Evolutionary conservation across 768 basidiomycete genomes (phyloP), one percentile per base, ranked within the genome.

Genomic region (Trametes cingulata): DNA sequence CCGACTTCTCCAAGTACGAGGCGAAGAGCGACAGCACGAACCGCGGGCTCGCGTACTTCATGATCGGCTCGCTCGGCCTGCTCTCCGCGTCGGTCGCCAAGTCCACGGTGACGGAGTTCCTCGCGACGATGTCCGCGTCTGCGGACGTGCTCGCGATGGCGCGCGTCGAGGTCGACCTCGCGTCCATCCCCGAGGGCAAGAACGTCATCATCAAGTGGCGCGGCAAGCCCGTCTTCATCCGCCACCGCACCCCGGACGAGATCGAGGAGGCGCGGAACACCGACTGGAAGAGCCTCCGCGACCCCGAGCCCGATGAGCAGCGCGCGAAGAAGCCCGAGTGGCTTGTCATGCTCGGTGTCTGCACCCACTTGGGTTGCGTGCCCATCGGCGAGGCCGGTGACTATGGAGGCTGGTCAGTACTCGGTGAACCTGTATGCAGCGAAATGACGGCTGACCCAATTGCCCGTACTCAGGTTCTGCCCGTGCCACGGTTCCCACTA

Each of bases 401-500:
- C 76, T 98, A 81, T 72, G 96, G 95, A 78, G 96, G 96, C 76
- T 99, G 96, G 95, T 94, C 71, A 58, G 86, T 77, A n/a, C 19
- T 62, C 29, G 10, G n/a, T 15, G 41, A 10, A 29, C 60, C 22
- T n/a, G 13, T 27, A n/a, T n/a, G n/a, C n/a, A n/a, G n/a, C n/a
- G n/a, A n/a, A n/a, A n/a, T n/a, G n/a, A n/a, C n/a, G 37, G 47
- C 36, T 52, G 20, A 43, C 19, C n/a, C n/a, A n/a, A n/a, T n/a
- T n/a, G 12, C 56, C n/a, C 40, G 6, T 24, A 20, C 35, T 3
- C 52, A 88, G 86, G 86, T 93, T 96, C 87, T 96, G 95, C 82
- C 95, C 95, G 52, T 98, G 96, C 81, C 96, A 98, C 75, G 97
- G 96, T 72, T 98, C 96, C 53, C 96, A 99, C 72, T 95, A 95